Evolutionary conservation across 2,329 filamentous ascomycete species (phyloP).

Genomic region (Colletotrichum melonis): DNA sequence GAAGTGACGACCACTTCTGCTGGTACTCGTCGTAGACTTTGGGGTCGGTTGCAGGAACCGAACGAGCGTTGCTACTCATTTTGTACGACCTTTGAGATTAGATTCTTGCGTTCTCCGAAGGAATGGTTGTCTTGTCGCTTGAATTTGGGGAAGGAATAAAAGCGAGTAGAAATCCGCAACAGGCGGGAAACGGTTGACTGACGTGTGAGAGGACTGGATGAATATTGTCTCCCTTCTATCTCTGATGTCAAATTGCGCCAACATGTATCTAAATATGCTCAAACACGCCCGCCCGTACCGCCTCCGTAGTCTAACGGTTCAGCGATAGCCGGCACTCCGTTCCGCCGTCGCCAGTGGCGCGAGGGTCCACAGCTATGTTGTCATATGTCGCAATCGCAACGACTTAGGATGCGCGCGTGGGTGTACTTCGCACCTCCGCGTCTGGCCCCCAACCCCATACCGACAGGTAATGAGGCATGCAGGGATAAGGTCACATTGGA

Average conservation of each 20-base stretch:
- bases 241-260: not conserved
- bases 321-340: not conserved
- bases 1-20: constrained; percentile 48
- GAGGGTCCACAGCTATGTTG: constrained; percentile 15
- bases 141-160: too few species aligned
- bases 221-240: not conserved
- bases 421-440: not conserved
- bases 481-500: not conserved
- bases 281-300: not conserved
- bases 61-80: constrained; percentile 33
- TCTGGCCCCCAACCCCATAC: not conserved
- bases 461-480: not conserved
- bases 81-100: not conserved
- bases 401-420: not conserved
- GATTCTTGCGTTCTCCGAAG: not conserved
- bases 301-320: not conserved
- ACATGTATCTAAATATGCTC: not conserved
- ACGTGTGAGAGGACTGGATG: too few species aligned
- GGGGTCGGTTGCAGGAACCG: constrained; percentile 45
- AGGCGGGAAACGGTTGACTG: not conserved
- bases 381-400: constrained; percentile 32
- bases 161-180: not conserved
- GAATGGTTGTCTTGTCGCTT: not conserved
- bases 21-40: constrained; percentile 50
- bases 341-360: not conserved